Evolutionary conservation across 345 rosid genomes (phyloP), one percentile per base, ranked within the genome.

Genomic region (Litchi chinensis): DNA sequence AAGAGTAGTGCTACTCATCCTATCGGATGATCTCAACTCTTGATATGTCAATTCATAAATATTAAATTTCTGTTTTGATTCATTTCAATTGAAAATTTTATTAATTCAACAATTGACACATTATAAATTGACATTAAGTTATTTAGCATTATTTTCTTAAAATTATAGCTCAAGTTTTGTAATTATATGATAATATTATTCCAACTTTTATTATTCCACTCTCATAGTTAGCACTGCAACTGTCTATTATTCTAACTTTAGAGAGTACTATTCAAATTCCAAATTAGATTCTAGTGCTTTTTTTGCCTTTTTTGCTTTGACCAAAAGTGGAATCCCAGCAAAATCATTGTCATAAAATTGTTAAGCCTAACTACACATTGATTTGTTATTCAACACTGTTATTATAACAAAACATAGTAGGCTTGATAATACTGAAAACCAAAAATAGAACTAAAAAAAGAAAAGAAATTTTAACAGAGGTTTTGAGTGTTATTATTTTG

Each of bases 181-280:
- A 48, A n/a, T 4, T 7, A 9, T 59, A 18, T 59, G 16, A 32
- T 32, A 32, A 32, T 1, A 69, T 12, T 41, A 69, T 11, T 69
- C 56, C 72, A 43, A 19, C 0, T 5, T 1, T 22, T 16, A 19
- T 9, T 46, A 48, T 10, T 16, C 22, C 32, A 52, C 5, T 46
- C 24, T 75, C 10, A 75, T 32, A 18, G 13, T 71, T 43, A 3
- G 65, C 16, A 5, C 6, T 15, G 3, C 18, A 26, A 56, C 65
- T 4, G 19, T 5, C 46, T 71, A 44, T 57, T 59, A 59, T 73
- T 71, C 9, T 16, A 8, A 50, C 28, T 73, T 18, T 22, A 4
- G 21, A 70, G 52, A 48, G 41, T 32, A 39, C 76, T 57, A 4
- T 73, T 72, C 76, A 72, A 57, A 57, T 72, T 72, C 50, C 66